These are phyloP conservation scores for Suillus plorans DNA, from an alignment of 768 basidiomycete genomes.

Conservation along the genomic window DNA sequence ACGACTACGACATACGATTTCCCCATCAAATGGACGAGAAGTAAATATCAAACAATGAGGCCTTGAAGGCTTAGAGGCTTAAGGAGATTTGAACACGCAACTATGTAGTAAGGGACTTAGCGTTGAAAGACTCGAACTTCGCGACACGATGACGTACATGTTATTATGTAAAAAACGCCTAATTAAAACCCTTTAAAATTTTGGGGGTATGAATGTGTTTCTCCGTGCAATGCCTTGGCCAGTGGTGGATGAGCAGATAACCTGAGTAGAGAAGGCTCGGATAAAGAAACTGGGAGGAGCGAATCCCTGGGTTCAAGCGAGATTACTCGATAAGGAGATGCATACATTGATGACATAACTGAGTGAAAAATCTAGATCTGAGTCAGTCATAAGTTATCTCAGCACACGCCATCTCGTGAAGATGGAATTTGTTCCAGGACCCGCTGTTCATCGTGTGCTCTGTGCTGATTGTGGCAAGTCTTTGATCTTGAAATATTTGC, in stretches of 20 bases:
- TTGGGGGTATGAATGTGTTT: neutral
- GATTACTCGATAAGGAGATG: neutral
- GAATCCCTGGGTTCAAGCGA: neutral
- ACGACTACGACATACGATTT: conserved; percentile 30
- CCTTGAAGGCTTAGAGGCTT: neutral
- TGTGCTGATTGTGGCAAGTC: conserved; percentile 84
- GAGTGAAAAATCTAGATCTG: neutral
- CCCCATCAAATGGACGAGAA: conserved; percentile 12
- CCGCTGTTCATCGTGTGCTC: conserved; percentile 78
- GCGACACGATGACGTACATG: neutral
- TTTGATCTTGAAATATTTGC: neutral
- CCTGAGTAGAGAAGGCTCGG: neutral
- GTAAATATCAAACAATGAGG: neutral
- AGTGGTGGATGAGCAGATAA: neutral
- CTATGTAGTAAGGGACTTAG: neutral
- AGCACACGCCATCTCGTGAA: neutral
- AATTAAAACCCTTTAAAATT: neutral
- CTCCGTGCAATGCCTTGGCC: neutral
- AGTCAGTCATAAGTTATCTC: neutral
- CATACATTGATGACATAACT: neutral
- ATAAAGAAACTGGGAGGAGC: neutral
- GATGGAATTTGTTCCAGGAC: conserved; percentile 81
- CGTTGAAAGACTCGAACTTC: neutral
- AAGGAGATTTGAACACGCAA: neutral
- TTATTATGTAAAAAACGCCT: neutral